These are phyloP conservation scores for Maudiozyma humilis DNA, from an alignment of 1,139 yeast genomes.

Conservation along the genomic window DNA sequence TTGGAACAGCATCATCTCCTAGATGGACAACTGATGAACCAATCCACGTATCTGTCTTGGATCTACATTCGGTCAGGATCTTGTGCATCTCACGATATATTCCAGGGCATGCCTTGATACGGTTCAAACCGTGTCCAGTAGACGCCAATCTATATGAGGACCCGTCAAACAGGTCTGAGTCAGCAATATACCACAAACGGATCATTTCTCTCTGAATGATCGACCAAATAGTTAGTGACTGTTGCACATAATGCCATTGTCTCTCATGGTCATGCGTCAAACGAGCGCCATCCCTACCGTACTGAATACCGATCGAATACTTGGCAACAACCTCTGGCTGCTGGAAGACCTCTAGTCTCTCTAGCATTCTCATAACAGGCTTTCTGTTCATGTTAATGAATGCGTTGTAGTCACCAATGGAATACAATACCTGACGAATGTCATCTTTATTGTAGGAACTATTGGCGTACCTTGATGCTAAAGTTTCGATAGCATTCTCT, in stretches of 20 bases:
- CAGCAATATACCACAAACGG: conserved; percentile 64
- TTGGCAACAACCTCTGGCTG: conserved; percentile 35
- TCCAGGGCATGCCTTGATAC: conserved; percentile 62
- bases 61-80: conserved; percentile 52
- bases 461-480: conserved; percentile 39
- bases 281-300: conserved; percentile 58
- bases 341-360: conserved; percentile 43
- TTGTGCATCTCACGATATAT: conserved; percentile 61
- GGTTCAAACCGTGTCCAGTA: conserved; percentile 70
- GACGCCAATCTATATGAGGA: conserved; percentile 48
- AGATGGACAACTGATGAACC: conserved; percentile 70
- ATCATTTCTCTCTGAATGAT: conserved; percentile 67
- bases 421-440: conserved; percentile 56
- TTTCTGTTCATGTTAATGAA: conserved; percentile 58
- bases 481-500: conserved; percentile 51
- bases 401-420: conserved; percentile 67
- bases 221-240: conserved; percentile 64
- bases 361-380: conserved; percentile 54
- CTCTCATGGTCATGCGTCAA: conserved; percentile 60
- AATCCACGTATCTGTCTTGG: conserved; percentile 56
- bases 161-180: conserved; percentile 51
- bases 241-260: conserved; percentile 62
- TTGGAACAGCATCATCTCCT: conserved; percentile 74
- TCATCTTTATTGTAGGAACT: conserved; percentile 41
- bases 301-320: conserved; percentile 52